Percentiles rank a stretch among this genome's conserved stretches.
Conservation (phyloP, 352 stramenopile species). For the Phytophthora cryptogea region DNA sequence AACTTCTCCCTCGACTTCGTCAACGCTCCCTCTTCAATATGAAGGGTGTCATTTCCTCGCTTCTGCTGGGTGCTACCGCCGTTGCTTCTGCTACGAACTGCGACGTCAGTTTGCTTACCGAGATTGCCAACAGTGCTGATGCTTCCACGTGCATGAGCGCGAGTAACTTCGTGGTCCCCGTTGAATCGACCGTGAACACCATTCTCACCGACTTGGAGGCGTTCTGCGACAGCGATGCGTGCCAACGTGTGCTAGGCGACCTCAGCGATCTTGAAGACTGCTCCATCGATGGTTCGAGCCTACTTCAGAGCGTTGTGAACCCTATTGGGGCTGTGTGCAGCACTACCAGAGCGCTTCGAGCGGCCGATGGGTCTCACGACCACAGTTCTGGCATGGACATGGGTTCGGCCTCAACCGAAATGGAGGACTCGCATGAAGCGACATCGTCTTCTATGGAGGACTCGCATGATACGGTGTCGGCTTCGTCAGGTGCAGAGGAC, state of each 20-base stretch:
- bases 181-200: slow-evolving; percentile 7
- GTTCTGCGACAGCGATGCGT: slow-evolving; percentile 23
- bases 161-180: slow-evolving; percentile 15
- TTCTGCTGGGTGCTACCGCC: slow-evolving; percentile 11
- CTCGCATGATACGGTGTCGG: slow-evolving; percentile 10
- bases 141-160: slow-evolving; percentile 4
- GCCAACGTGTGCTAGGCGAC: slow-evolving; percentile 2
- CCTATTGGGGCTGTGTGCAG: slow-evolving; percentile 19
- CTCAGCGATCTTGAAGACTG: slow-evolving; percentile 16
- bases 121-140: slow-evolving; percentile 3
- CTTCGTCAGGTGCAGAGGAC: slow-evolving; percentile 1
- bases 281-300: slow-evolving; percentile 12
- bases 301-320: slow-evolving; percentile 19
- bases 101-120: slow-evolving; percentile 1
- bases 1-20: not conserved
- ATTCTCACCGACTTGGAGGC: slow-evolving; percentile 4
- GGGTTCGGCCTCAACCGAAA: slow-evolving; percentile 6
- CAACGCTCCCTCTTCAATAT: slow-evolving; percentile 7
- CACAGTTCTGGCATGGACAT: slow-evolving; percentile 16
- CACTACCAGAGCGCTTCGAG: slow-evolving; percentile 13
- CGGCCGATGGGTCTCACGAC: slow-evolving; percentile 12
- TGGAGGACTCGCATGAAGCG: slow-evolving; percentile 15
- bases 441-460: slow-evolving; percentile 10
- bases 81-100: slow-evolving; percentile 14
- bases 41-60: slow-evolving; percentile 17